Evolutionary conservation across 257 asterid species (phyloP).

Genomic region (Thymus mandschuricus): DNA sequence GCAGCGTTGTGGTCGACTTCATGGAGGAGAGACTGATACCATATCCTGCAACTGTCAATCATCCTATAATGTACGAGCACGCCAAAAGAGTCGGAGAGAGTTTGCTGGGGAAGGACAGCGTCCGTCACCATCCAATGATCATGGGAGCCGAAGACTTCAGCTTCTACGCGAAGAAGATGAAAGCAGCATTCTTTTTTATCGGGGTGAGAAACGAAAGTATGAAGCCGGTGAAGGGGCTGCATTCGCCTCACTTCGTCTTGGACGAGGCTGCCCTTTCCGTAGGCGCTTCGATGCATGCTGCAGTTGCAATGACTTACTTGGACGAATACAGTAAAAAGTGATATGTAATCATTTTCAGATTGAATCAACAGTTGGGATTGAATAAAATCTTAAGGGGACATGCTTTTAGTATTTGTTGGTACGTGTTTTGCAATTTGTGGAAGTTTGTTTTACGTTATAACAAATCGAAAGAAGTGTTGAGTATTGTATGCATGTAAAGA

Average conservation of each 20-base stretch:
- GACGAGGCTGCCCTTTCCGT: conserved; percentile 73
- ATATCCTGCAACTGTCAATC: conserved; percentile 66
- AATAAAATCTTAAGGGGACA: not conserved
- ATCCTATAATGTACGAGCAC: conserved; percentile 60
- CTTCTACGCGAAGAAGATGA: conserved; percentile 65
- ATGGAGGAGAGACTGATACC: conserved; percentile 55
- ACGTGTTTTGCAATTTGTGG: conserved; percentile 11
- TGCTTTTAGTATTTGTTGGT: not conserved
- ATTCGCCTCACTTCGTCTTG: conserved; percentile 61
- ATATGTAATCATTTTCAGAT: not conserved
- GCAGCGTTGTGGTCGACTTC: conserved; percentile 63
- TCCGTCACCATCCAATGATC: conserved; percentile 28
- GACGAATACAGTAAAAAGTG: conserved; percentile 36
- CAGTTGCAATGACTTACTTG: conserved; percentile 72
- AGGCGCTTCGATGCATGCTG: conserved; percentile 88
- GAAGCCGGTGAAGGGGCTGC: conserved; percentile 44
- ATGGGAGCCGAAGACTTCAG: conserved; percentile 97
- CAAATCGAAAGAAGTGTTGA: not conserved
- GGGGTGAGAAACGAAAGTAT: conserved; percentile 55
- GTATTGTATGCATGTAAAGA: not conserved
- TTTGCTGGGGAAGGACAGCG: conserved; percentile 60
- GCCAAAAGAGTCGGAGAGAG: conserved; percentile 60
- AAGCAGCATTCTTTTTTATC: conserved; percentile 61
- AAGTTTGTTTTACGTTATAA: not conserved
- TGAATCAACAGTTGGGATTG: not conserved